phyloP scores from a whole-genome alignment of 2,329 filamentous ascomycete species.

The Exophiala xenobiotica region DNA sequence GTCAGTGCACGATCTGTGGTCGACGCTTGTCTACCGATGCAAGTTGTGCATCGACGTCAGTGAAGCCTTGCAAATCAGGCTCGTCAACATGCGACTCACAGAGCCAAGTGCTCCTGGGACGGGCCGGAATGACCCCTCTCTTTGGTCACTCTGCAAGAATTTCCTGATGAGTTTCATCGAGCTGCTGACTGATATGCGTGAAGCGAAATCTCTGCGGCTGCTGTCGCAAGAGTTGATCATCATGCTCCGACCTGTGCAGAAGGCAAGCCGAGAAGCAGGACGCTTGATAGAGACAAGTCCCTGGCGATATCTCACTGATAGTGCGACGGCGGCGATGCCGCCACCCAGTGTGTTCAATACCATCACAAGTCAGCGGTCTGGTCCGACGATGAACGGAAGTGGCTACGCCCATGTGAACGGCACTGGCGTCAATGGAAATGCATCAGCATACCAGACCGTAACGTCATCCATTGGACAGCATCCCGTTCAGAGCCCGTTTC shows the following conservation, averaged over 20 bases:
- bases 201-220: slow-evolving; percentile 48
- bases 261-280: slow-evolving; percentile 76
- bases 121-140: slow-evolving; percentile 54
- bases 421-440: slow-evolving; percentile 11
- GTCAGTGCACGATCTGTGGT: slow-evolving; percentile 65
- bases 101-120: slow-evolving; percentile 59
- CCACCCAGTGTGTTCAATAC: slow-evolving; percentile 24
- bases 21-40: slow-evolving; percentile 68
- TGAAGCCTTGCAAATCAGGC: slow-evolving; percentile 67
- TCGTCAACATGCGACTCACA: slow-evolving; percentile 79
- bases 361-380: slow-evolving; percentile 3
- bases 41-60: slow-evolving; percentile 69
- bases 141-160: slow-evolving; percentile 68
- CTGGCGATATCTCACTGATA: slow-evolving; percentile 57
- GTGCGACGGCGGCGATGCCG: slow-evolving; percentile 34
- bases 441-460: slow-evolving; percentile 2
- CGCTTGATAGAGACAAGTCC: slow-evolving; percentile 67
- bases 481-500: slow-evolving; percentile 21
- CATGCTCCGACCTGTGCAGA: slow-evolving; percentile 77
- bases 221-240: slow-evolving; percentile 66
- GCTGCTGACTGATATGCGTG: slow-evolving; percentile 47
- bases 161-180: slow-evolving; percentile 52
- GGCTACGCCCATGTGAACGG: slow-evolving; percentile 19
- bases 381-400: neutral
- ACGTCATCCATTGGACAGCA: slow-evolving; percentile 4